These are phyloP conservation scores for Citrullus amarus DNA, from an alignment of 306 rosid genomes.

Conservation along the genomic window DNA sequence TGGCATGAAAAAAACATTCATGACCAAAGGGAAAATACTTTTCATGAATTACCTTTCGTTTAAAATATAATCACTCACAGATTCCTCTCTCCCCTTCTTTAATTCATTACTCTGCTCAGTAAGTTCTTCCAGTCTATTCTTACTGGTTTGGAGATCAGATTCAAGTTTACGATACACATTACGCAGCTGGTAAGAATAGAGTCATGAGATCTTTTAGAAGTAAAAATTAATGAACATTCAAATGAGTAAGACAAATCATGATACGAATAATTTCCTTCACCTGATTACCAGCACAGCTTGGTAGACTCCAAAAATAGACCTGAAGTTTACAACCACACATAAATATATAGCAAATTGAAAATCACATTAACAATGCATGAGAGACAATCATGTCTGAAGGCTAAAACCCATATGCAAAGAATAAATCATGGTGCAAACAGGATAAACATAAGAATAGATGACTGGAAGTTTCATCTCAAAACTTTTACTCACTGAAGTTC, in stretches of 20 bases:
- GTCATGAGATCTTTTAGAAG: background rate
- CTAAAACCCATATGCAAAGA: background rate
- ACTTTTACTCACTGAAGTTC: conserved; percentile 77
- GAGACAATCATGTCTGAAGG: background rate
- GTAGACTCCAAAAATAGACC: conserved; percentile 98
- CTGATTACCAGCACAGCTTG: conserved; percentile 97
- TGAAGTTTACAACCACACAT: conserved; percentile 18
- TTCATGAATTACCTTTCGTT: background rate
- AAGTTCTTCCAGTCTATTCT: conserved; percentile 50
- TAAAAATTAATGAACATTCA: background rate
- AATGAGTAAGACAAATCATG: background rate
- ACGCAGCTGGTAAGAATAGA: conserved; percentile 50
- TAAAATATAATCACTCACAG: conserved; percentile 38
- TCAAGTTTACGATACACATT: conserved; percentile 65
- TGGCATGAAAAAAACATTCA: conserved; percentile 15
- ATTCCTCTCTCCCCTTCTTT: conserved; percentile 84
- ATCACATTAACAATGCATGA: background rate
- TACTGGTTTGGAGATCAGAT: conserved; percentile 53
- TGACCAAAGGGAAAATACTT: background rate
- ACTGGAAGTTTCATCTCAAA: background rate
- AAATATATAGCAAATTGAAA: background rate
- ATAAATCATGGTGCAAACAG: background rate
- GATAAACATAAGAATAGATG: background rate
- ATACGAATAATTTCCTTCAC: conserved; percentile 23
- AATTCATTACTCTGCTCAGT: conserved; percentile 47